Evolutionary conservation across 2,329 filamentous ascomycete genomes (phyloP), one percentile per base, ranked within the genome.

Genomic region (Nothophaeocryptopus gaeumannii): DNA sequence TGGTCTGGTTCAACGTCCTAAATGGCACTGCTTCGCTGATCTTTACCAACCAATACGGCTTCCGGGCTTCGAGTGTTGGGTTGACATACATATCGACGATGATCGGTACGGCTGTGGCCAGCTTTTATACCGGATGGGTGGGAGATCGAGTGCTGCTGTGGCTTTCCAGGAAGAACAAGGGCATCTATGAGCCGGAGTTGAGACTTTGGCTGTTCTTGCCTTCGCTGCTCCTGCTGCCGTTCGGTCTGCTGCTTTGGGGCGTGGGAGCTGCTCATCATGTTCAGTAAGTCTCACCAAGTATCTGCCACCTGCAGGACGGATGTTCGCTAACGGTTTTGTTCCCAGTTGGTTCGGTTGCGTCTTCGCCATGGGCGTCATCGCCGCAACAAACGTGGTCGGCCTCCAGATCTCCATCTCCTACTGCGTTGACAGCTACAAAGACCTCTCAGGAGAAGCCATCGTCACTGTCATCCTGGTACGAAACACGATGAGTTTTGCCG

Each of bases 221-320:
- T 1, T 71, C 69, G 4, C 49, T 72, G 9, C 47, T 79, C 3
- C 58, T 77, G 20, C 65, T 76, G 5, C 74, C 75, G 0, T 69
- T 65, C 8, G 71, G 70, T 0, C 63, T 78, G 3, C 69, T 78
- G 34, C 62, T 78, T 1, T 79, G 76, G 75, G 77, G 78, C 29
- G 72, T 79, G 0, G 77, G 77, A 5, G 74, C 77, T 2, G 73
- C 73, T 11, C 55, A 62, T 35, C 40, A 49, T 4, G 58, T 78
- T n/a, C 76, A 78, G 38, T 42, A 31, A 26, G 20, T 26, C 7
- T 26, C 20, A 26, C 4, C 20, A 7, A 26, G 7, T 26, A 26
- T 26, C 20, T 26, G 4, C 7, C 20, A 26, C 20, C 20, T 26
- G 20, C 20, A 7, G 3, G 4, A 26, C 4, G 7, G 7, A 26